Evolutionary conservation across 176 grass and related monocot genomes (phyloP).

Genomic region (Paspalum notatum): DNA sequence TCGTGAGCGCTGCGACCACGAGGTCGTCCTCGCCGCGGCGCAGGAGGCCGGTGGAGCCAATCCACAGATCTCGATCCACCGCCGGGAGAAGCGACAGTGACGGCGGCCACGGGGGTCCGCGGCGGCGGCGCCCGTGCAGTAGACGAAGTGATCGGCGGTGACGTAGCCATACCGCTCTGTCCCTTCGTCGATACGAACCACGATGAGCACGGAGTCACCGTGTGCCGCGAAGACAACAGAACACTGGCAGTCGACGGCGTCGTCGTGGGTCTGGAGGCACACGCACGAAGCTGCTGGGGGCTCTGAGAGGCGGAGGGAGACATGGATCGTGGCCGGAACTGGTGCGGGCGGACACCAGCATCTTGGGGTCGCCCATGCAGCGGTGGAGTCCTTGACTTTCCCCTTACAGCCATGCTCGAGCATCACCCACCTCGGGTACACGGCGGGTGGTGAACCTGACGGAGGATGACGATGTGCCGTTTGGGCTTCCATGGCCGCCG

Average conservation of each 20-base stretch:
- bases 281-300: not conserved
- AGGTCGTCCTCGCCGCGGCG: not conserved
- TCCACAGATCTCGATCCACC: not conserved
- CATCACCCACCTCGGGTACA: not conserved
- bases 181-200: accelerated
- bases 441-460: not conserved
- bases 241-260: no score
- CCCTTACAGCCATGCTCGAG: not conserved
- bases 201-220: not conserved
- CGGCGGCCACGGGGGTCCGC: not conserved
- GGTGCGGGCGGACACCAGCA: not conserved
- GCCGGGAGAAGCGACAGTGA: not conserved
- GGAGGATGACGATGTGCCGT: not conserved
- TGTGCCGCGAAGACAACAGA: not conserved
- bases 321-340: not conserved
- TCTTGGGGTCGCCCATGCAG: not conserved
- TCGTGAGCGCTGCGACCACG: not conserved
- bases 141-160: not conserved
- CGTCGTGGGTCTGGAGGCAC: not conserved
- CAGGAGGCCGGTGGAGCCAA: not conserved
- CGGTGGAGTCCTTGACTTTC: not conserved
- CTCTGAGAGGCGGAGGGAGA: not conserved
- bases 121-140: not conserved
- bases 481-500: not conserved
- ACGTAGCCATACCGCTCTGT: no score